Evolutionary conservation across 305 asterid species (phyloP).

Genomic region (Rubia occidens): DNA sequence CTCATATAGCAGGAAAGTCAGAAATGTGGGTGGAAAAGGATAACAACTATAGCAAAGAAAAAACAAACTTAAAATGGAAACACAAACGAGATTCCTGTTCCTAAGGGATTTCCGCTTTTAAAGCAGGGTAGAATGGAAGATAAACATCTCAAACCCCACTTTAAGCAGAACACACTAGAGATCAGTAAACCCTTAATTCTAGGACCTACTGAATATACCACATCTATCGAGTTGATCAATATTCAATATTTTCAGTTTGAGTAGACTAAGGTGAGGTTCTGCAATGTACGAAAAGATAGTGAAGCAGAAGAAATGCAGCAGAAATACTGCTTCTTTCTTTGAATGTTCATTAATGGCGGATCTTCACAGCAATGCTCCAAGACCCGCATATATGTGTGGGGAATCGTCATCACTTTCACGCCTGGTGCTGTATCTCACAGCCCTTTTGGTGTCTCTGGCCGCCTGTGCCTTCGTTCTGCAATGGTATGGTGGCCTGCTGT

Average conservation of each 20-base stretch:
- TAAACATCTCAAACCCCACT: neutral
- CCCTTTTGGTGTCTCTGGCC: conserved; percentile 25
- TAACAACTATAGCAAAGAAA: neutral
- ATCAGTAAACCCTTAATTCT: no score
- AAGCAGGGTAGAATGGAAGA: neutral
- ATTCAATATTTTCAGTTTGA: no score
- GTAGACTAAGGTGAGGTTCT: no score
- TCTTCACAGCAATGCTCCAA: neutral
- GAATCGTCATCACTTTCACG: conserved; percentile 9
- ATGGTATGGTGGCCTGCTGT: conserved; percentile 28
- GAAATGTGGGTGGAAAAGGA: no score
- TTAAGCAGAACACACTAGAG: neutral
- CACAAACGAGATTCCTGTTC: neutral
- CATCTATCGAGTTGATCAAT: no score
- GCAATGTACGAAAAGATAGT: neutral
- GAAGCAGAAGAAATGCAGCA: neutral
- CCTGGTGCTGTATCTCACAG: conserved; percentile 20
- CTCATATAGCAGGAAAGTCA: no score
- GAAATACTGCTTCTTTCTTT: neutral
- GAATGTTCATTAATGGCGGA: neutral
- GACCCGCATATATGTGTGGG: neutral
- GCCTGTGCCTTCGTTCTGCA: conserved; percentile 28
- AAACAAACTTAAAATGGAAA: no score
- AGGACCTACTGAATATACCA: no score
- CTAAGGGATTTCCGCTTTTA: neutral